Base-by-base conservation (phyloP, 1,284 basidiomycete genomes). In the Boletus smithii region DNA sequence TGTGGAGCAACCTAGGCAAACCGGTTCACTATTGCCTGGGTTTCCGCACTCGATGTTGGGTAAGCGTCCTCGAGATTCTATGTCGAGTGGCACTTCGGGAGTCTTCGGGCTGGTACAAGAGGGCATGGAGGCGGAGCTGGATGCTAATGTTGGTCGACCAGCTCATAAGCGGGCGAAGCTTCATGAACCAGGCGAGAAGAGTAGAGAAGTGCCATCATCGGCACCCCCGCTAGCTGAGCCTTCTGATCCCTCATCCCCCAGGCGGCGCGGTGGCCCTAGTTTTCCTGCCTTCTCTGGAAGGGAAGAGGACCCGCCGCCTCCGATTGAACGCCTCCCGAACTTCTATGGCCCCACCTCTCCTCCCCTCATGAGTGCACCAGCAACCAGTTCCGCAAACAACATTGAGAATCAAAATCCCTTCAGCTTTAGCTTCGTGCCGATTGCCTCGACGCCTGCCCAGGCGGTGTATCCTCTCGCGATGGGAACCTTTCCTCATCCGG, bases 401-500 rank as follows among this genome's bases (percentile, higher is more conserved):
- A 57, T 69, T 5, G 81, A 81, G 62, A 82, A 80, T 55, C 74
- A 74, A 26, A 73, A 51, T 70, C 73, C 31, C 73, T 84, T 68
- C 65, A 68, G 46, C 79, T 83, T 66, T 68, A 70, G 43, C 77
- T 83, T 67, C 61, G 52, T 74, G 31, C 76, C 79, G 11, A 66
- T 75, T 14, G 71, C 80, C 5, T 78, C 79, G 10, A 82, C 80
- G 2, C 75, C 81, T 36, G 68, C 68, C 24, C 68, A 71, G 46
- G 55, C 60, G 18, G 58, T 68, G 50, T 75, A 69, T 50, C 59
- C 65, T 29, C 57, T 65, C 8, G 39, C 61, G 27, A 69, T 74
- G 65, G 73, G 74, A 22, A 73, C 63, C 33, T 80, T 85, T 54
- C 78, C 81, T 9, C 80, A 79, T 62, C 82, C 83, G 3, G 83